Evolutionary conservation across 2,329 filamentous ascomycete species (phyloP), one percentile per base, ranked within the genome.

Genomic region (Purpureocillium takamizusanense): DNA sequence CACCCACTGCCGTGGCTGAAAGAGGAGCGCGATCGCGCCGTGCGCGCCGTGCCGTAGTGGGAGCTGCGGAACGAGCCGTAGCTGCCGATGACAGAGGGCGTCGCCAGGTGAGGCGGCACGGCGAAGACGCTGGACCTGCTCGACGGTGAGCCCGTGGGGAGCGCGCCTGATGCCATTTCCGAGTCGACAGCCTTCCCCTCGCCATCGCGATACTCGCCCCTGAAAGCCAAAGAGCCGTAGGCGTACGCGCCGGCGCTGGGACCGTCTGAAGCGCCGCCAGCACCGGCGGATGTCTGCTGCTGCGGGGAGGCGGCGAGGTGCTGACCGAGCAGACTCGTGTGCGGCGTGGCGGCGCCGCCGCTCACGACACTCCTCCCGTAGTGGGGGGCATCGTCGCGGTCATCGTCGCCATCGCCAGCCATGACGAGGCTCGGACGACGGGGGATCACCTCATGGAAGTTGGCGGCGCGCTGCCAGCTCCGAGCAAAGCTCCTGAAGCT

Each of bases 401-500:
- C 28, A 30, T 30, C 28, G 47, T 23, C 7, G 35, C 41, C 13
- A 23, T 78, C 76, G 31, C 75, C 68, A 2, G 72, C 71, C 45
- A 79, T 74, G 38, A 86, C 69, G 55, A 94, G 87, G 27, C 85
- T 82, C 12, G 81, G 79, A 13, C 81, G 77, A 39, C 85, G 81
- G 5, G 87, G 86, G 27, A 92, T 81, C 49, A 95, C 86, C 59
- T 95, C 89, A 46, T 79, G 76, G 60, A 97, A 97, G 41, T 75
- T 82, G 18, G 88, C 87, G 29, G 90, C 90, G 57, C 90, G 81
- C 61, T 90, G 86, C 84, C 88, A 95, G 51, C 86, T 94, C 43
- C 84, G 78, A 33, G 89, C 86, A 57, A 97, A 97, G 53, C 89
- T 94, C 54, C 92, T 83, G 51, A 97, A 84, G 60, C 86, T 94